Evolutionary conservation across 805 yeast species (phyloP).

Genomic region (Yarrowia porcina): DNA sequence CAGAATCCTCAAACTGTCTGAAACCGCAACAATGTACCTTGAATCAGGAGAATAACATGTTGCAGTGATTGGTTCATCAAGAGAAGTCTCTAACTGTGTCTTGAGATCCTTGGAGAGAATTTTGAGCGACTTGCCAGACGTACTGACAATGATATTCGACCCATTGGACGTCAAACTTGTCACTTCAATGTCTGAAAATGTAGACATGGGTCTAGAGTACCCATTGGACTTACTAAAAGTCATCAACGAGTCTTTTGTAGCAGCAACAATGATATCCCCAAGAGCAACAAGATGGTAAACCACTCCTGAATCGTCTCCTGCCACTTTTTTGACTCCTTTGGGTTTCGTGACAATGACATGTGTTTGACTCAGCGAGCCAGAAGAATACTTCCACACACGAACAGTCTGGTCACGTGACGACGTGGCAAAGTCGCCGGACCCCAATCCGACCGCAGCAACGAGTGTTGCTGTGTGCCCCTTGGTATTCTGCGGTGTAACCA

Average conservation of each 20-base stretch:
- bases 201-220: constrained; percentile 32
- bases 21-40: constrained; percentile 34
- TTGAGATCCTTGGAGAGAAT: constrained; percentile 30
- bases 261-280: not conserved
- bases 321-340: constrained; percentile 30
- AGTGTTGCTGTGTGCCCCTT: constrained; percentile 40
- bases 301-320: constrained; percentile 26
- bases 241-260: constrained; percentile 30
- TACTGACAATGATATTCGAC: not conserved
- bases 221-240: constrained; percentile 28
- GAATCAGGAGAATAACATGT: constrained; percentile 34
- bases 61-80: constrained; percentile 29
- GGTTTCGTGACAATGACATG: constrained; percentile 35
- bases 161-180: constrained; percentile 37
- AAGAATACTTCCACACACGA: constrained; percentile 38
- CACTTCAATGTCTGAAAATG: constrained; percentile 29
- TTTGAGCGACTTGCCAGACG: constrained; percentile 30
- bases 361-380: constrained; percentile 32
- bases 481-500: constrained; percentile 40
- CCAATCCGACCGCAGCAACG: constrained; percentile 29
- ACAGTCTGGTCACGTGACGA: constrained; percentile 38
- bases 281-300: not conserved
- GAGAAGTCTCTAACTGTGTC: constrained; percentile 23
- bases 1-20: constrained; percentile 32
- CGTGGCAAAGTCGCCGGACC: constrained; percentile 34